A percentile compares a stretch with the other conserved stretches of the same genome.
Evolutionary conservation across 1,284 basidiomycete genomes (phyloP).

Genomic region (Xerocomus amazonicus): DNA sequence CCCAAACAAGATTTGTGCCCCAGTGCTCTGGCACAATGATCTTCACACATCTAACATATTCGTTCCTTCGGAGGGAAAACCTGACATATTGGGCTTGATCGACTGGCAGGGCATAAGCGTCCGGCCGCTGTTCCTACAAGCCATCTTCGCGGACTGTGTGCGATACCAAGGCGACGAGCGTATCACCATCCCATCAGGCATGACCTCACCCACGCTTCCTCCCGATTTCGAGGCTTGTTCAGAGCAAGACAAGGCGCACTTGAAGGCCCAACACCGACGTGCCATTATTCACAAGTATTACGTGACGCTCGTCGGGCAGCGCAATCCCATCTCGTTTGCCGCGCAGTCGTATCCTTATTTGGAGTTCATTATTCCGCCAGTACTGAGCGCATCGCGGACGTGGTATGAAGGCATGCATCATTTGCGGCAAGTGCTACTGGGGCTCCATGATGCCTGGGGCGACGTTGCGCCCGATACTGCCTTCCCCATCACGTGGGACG

Average conservation of each 20-base stretch:
- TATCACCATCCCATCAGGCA: conserved; percentile 1
- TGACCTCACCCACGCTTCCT: not conserved
- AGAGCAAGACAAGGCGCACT: not conserved
- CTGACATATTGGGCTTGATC: not conserved
- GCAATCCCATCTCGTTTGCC: not conserved
- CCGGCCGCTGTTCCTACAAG: not conserved
- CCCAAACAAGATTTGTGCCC: not conserved
- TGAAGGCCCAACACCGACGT: not conserved
- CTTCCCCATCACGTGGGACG: not conserved
- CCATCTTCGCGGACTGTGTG: not conserved
- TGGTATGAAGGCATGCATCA: conserved; percentile 3
- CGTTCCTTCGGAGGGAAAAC: not conserved
- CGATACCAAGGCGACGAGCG: conserved; percentile 2
- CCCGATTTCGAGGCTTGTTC: not conserved
- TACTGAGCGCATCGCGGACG: not conserved
- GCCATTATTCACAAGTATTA: not conserved
- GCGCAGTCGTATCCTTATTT: not conserved
- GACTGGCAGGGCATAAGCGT: not conserved
- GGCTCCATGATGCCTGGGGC: not conserved
- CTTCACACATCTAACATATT: not conserved
- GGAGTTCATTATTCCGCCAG: not conserved
- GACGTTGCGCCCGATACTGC: not conserved
- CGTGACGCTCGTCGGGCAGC: not conserved
- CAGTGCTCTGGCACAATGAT: not conserved
- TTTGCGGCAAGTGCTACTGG: not conserved